Conservation (phyloP, 257 asterid genomes). For the Solanum medicagineum region DNA sequence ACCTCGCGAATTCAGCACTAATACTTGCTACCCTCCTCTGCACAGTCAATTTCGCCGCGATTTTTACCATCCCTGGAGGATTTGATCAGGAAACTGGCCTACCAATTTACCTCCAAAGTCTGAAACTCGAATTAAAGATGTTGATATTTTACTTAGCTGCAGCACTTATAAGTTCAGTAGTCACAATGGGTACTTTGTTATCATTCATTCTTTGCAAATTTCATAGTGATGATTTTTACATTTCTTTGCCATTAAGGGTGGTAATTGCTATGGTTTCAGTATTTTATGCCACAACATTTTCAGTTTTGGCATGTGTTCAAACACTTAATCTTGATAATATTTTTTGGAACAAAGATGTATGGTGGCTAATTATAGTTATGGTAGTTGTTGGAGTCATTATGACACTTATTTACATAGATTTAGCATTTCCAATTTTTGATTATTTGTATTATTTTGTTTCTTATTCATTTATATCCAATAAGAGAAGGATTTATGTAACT, state of each 20-base stretch:
- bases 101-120: background rate
- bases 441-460: background rate
- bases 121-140: background rate
- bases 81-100: background rate
- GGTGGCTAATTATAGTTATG: background rate
- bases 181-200: background rate
- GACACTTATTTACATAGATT: background rate
- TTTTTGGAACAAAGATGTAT: background rate
- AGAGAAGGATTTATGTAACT: background rate
- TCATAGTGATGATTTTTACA: background rate
- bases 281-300: background rate
- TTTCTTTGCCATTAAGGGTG: background rate
- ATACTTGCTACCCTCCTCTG: background rate
- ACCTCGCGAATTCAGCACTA: background rate
- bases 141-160: background rate
- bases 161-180: background rate
- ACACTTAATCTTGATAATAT: background rate
- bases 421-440: background rate
- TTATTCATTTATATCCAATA: background rate
- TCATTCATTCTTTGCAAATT: background rate
- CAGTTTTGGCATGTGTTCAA: background rate
- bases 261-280: background rate
- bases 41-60: background rate
- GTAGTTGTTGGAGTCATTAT: background rate
- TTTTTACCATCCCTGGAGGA: constrained; percentile 6